Conservation (phyloP, 805 yeast genomes). For the Candida sakaeoensis region DNA sequence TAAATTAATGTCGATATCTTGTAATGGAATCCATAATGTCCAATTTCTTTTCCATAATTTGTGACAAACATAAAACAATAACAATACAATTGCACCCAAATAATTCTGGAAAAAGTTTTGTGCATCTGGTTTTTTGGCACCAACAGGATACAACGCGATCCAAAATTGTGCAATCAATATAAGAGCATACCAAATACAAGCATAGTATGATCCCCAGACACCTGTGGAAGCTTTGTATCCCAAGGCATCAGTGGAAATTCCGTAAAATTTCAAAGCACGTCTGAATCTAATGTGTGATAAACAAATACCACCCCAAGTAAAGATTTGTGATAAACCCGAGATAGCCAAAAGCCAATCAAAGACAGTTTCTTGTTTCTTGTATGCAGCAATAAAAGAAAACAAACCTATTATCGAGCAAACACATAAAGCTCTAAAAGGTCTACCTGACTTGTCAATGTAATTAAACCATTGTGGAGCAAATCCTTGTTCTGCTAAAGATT, state of each 20-base stretch:
- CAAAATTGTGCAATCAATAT: conserved; percentile 42
- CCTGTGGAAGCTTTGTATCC: conserved; percentile 40
- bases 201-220: conserved; percentile 35
- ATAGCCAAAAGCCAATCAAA: conserved; percentile 42
- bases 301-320: conserved; percentile 42
- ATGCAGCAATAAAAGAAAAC: conserved; percentile 41
- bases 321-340: conserved; percentile 39
- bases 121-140: conserved; percentile 23
- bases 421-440: conserved; percentile 38
- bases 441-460: conserved; percentile 38
- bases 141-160: conserved; percentile 41
- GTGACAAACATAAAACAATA: conserved; percentile 29
- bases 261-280: conserved; percentile 30
- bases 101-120: conserved; percentile 29
- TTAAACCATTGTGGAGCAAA: conserved; percentile 38
- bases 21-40: conserved; percentile 21
- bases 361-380: conserved; percentile 34
- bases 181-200: conserved; percentile 27
- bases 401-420: conserved; percentile 32
- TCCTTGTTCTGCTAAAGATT: conserved; percentile 40
- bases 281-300: conserved; percentile 40
- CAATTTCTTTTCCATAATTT: conserved; percentile 31
- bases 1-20: conserved; percentile 28
- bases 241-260: conserved; percentile 24
- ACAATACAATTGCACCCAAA: conserved; percentile 30